Evolutionary conservation across 2,329 filamentous ascomycete species (phyloP).

Genomic region (Verticillium nonalfalfae): DNA sequence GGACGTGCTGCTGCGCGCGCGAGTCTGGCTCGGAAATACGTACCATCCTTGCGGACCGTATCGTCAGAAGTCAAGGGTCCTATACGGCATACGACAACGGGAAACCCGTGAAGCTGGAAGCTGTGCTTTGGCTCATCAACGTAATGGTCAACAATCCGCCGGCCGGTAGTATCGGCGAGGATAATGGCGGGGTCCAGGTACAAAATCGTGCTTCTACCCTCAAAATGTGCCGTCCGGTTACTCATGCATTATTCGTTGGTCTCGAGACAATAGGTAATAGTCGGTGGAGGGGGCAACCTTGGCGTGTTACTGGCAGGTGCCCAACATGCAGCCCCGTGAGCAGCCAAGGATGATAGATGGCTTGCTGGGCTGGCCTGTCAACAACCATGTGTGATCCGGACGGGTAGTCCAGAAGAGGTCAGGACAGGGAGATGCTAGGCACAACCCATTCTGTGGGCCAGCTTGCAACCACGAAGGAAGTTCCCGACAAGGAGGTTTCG

Average conservation of each 20-base stretch:
- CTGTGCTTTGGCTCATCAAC: neutral
- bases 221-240: neutral
- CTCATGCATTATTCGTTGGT: neutral
- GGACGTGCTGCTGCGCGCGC: neutral
- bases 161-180: neutral
- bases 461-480: neutral
- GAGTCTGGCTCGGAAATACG: neutral
- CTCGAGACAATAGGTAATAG: neutral
- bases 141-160: neutral
- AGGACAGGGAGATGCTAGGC: neutral
- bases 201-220: neutral
- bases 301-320: neutral
- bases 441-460: neutral
- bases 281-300: neutral
- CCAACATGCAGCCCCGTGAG: neutral
- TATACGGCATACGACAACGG: neutral
- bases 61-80: neutral
- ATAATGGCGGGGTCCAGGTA: neutral
- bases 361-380: neutral
- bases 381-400: neutral
- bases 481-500: neutral
- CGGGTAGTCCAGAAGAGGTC: neutral
- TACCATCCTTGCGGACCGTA: neutral
- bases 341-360: neutral
- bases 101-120: neutral